Percentiles rank a stretch among this genome's conserved stretches.
Evolutionary conservation across 1,139 yeast genomes (phyloP).

Genomic region (Spathaspora sp.): DNA sequence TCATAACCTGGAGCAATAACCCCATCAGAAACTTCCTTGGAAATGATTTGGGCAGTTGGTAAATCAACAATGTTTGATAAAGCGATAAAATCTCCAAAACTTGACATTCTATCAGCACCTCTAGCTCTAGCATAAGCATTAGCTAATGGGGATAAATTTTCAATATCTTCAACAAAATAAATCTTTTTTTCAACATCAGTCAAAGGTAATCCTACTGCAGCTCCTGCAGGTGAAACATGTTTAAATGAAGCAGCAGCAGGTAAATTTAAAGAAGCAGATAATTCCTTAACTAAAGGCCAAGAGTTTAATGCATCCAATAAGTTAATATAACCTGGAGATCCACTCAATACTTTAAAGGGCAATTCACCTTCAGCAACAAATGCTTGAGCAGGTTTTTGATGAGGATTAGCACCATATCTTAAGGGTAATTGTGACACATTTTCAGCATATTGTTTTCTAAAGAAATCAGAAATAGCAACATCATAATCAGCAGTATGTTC

Average conservation of each 20-base stretch:
- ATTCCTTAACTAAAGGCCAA: constrained; percentile 97
- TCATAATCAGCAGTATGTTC: constrained; percentile 99
- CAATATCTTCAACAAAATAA: constrained; percentile 92
- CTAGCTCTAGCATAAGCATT: constrained; percentile 98
- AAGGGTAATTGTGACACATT: constrained; percentile 85
- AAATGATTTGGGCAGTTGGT: constrained; percentile 94
- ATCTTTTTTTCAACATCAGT: constrained; percentile 89
- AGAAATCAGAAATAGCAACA: constrained; percentile 91
- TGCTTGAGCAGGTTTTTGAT: constrained; percentile 98
- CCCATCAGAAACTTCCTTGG: constrained; percentile 97
- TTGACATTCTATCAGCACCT: constrained; percentile 99
- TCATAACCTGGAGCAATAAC: constrained; percentile 97
- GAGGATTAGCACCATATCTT: constrained; percentile 98
- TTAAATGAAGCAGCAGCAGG: constrained; percentile 99
- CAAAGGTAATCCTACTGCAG: constrained; percentile 93
- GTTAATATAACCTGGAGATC: constrained; percentile 97
- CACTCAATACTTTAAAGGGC: constrained; percentile 90
- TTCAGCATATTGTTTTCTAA: constrained; percentile 96
- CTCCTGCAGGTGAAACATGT: constrained; percentile 99
- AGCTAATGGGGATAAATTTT: constrained; percentile 93
- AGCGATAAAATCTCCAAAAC: constrained; percentile 98
- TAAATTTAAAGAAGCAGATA: constrained; percentile 86
- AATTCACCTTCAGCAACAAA: constrained; percentile 81
- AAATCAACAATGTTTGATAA: constrained; percentile 92
- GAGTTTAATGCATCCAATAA: constrained; percentile 94